These are phyloP conservation scores for Jaltomata sinuosa DNA, from an alignment of 257 asterid genomes.

Conservation along the genomic window DNA sequence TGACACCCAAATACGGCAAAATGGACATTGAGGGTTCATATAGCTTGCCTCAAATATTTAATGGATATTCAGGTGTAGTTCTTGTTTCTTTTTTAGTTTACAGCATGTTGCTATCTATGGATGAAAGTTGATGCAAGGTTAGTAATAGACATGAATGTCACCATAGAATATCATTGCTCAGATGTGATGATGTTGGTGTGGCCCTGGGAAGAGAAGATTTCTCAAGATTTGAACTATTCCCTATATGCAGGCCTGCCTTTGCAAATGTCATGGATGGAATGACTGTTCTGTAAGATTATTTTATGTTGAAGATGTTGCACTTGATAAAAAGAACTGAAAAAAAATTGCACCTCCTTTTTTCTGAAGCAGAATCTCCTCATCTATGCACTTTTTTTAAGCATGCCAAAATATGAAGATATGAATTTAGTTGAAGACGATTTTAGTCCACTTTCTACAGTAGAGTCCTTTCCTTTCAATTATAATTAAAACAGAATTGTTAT, in stretches of 20 bases:
- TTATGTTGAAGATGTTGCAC: not conserved
- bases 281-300: not conserved
- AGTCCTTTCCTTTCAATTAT: not conserved
- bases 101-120: not conserved
- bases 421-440: not conserved
- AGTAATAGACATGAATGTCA: not conserved
- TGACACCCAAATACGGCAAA: not conserved
- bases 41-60: not conserved
- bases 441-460: not conserved
- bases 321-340: not conserved
- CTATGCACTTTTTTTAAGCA: not conserved
- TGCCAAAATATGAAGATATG: not conserved
- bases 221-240: not conserved
- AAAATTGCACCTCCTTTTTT: not conserved
- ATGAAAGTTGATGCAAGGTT: not conserved
- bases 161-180: not conserved
- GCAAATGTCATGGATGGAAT: not conserved
- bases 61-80: not conserved
- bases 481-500: not conserved
- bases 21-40: not conserved
- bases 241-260: not conserved
- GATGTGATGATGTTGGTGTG: not conserved
- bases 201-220: not conserved
- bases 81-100: not conserved
- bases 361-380: not conserved